These are phyloP conservation scores for Orbilia javanica DNA, from an alignment of 2,329 filamentous ascomycete genomes.

Conservation along the genomic window DNA sequence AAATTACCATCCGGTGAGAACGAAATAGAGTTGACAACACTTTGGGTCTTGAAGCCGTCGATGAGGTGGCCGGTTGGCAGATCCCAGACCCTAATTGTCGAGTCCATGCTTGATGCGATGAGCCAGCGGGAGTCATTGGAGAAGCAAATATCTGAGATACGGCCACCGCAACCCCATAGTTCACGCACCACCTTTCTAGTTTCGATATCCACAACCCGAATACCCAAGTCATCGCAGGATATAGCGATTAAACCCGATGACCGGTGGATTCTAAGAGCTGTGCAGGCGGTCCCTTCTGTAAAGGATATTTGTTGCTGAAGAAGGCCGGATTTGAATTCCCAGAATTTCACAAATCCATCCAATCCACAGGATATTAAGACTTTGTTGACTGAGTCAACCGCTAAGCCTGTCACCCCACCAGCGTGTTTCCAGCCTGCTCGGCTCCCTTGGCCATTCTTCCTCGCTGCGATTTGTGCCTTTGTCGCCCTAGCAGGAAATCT, in stretches of 20 bases:
- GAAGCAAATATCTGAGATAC: constrained; percentile 86
- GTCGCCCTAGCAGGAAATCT: constrained; percentile 85
- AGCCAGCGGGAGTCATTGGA: constrained; percentile 95
- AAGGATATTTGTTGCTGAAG: constrained; percentile 86
- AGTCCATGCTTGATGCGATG: constrained; percentile 85
- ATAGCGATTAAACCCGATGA: constrained; percentile 88
- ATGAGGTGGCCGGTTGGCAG: constrained; percentile 94
- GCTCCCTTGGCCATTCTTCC: constrained; percentile 60
- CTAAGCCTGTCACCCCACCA: constrained; percentile 84
- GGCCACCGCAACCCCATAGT: constrained; percentile 82
- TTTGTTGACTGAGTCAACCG: constrained; percentile 90
- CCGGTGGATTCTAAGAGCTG: constrained; percentile 81
- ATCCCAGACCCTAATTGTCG: constrained; percentile 89
- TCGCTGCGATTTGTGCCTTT: constrained; percentile 72
- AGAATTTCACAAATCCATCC: constrained; percentile 96
- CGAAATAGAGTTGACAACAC: constrained; percentile 83
- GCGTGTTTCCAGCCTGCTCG: constrained; percentile 73
- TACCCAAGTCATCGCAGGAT: constrained; percentile 86
- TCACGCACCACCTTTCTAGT: constrained; percentile 93
- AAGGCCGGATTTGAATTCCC: constrained; percentile 89
- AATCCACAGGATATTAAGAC: constrained; percentile 85
- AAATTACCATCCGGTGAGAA: constrained; percentile 94
- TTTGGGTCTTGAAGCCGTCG: constrained; percentile 85
- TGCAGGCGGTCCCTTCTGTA: constrained; percentile 81
- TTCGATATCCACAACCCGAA: constrained; percentile 89